A percentile compares a stretch with the other conserved stretches of the same genome.
Evolutionary conservation across 345 rosid genomes (phyloP).

Genomic region (Corchorus olitorius): DNA sequence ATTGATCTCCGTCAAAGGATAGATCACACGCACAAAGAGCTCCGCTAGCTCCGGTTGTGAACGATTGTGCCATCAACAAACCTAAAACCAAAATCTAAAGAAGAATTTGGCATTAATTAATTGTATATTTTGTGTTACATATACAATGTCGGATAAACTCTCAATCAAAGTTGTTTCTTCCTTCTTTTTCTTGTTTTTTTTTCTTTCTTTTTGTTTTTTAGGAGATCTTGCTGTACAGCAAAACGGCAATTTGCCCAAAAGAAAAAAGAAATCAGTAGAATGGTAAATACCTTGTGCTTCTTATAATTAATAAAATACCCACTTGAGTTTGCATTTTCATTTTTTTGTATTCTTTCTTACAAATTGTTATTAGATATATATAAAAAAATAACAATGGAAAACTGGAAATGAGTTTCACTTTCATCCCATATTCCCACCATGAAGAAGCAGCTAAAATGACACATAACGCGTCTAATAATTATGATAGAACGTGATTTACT

Average conservation of each 20-base stretch:
- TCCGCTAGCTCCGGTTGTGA: too few relatives aligned
- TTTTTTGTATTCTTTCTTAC: neutral
- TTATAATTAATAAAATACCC: neutral
- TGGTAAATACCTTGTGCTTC: neutral
- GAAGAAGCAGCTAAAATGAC: neutral
- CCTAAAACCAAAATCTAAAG: too few relatives aligned
- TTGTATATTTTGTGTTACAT: too few relatives aligned
- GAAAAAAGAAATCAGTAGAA: too few relatives aligned
- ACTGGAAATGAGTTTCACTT: neutral
- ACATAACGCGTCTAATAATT: neutral
- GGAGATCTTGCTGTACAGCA: neutral
- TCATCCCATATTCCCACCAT: neutral
- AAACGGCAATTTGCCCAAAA: neutral
- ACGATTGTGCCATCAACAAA: too few relatives aligned
- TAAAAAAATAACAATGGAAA: neutral
- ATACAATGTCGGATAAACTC: too few relatives aligned
- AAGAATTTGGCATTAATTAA: too few relatives aligned
- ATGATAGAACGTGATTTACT: neutral
- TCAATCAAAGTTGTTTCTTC: too few relatives aligned
- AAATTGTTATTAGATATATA: neutral
- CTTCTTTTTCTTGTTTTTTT: too few relatives aligned
- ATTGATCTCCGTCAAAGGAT: too few relatives aligned
- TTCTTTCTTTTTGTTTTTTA: too few relatives aligned
- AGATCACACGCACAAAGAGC: too few relatives aligned
- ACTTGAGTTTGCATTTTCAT: neutral